Conservation (phyloP, 805 yeast genomes). For the Sugiyamaella americana region DNA sequence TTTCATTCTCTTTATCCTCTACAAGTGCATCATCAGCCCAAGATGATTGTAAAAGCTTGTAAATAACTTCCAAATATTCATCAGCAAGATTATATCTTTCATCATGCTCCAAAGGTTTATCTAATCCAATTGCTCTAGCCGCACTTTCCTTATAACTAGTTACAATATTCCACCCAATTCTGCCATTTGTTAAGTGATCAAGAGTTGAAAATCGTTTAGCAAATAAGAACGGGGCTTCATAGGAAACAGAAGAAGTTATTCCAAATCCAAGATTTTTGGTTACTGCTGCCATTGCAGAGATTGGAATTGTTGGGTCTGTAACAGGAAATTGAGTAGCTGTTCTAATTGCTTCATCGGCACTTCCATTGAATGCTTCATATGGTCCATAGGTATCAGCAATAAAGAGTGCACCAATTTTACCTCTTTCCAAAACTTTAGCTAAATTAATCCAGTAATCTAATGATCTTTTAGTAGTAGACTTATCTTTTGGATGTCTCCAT, state of each 20-base stretch:
- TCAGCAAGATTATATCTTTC: slow-evolving; percentile 38
- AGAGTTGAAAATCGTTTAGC: slow-evolving; percentile 41
- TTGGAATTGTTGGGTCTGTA: slow-evolving; percentile 36
- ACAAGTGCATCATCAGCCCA: slow-evolving; percentile 42
- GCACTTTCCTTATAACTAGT: slow-evolving; percentile 41
- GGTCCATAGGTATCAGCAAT: slow-evolving; percentile 39
- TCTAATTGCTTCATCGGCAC: slow-evolving; percentile 33
- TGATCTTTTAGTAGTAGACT: slow-evolving; percentile 25
- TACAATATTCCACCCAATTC: slow-evolving; percentile 46
- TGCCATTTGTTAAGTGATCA: slow-evolving; percentile 39
- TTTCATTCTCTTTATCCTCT: slow-evolving; percentile 22
- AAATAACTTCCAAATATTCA: slow-evolving; percentile 38
- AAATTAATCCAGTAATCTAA: slow-evolving; percentile 36
- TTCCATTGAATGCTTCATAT: slow-evolving; percentile 39
- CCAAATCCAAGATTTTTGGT: slow-evolving; percentile 39
- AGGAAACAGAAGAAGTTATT: slow-evolving; percentile 39
- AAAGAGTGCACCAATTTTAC: slow-evolving; percentile 36
- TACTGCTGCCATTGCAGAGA: slow-evolving; percentile 40
- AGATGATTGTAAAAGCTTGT: slow-evolving; percentile 37
- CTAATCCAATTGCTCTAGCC: slow-evolving; percentile 37
- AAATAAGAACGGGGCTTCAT: slow-evolving; percentile 40
- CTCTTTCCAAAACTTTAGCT: slow-evolving; percentile 34
- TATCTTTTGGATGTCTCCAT: slow-evolving; percentile 39
- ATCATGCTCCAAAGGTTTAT: slow-evolving; percentile 36
- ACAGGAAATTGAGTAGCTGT: slow-evolving; percentile 35